Evolutionary conservation across 2,329 filamentous ascomycete genomes (phyloP), one percentile per base, ranked within the genome.

Genomic region (Penicillium sp.): DNA sequence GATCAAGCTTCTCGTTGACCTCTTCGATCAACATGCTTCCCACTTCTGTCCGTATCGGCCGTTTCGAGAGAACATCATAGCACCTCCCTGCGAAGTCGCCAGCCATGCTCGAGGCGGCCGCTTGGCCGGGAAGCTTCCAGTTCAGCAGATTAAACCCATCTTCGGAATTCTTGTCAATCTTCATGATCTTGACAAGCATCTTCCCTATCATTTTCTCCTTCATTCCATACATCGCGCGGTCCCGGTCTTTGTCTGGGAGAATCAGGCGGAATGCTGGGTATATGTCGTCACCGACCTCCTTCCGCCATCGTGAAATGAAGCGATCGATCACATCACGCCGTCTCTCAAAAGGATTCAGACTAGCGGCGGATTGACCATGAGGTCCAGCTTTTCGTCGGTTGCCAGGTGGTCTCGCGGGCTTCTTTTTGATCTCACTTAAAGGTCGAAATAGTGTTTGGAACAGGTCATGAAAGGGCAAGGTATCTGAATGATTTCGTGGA

Each of bases 1-100:
- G 85, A 75, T 99, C 93, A 1, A 99, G 82, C 69, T 91, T 84
- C 62, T 90, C 88, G 71, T 99, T 99, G 58, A 98, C 94, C 70
- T 97, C 91, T 15, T 88, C 91, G 65, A 99, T 91, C 2, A 87
- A 90, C 90, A 98, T 90, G 67, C 90, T 82, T 0, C 94, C 93
- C 1, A 88, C 86, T 1, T 87, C 83, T 0, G 85, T 90, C 54
- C 88, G 85, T 84, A 96, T 90, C 0, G 91, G 90, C 29, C 95
- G 84, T 75, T 96, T 96, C 2, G 89, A 90, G 46, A 99, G 82
- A 26, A 96, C 89, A 72, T 97, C 92, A 70, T 88, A 93, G 74
- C 94, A 98, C 65, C 94, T 85, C 0, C 91, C 92, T 0, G 93
- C 91, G 80, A 99, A 99, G 73, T 99, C 94, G 6, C 95, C 95